A percentile compares a stretch with the other conserved stretches of the same genome.
These are phyloP conservation scores for Xylariaceae sp. DNA, from an alignment of 2,329 filamentous ascomycete species.

Conservation along the genomic window DNA sequence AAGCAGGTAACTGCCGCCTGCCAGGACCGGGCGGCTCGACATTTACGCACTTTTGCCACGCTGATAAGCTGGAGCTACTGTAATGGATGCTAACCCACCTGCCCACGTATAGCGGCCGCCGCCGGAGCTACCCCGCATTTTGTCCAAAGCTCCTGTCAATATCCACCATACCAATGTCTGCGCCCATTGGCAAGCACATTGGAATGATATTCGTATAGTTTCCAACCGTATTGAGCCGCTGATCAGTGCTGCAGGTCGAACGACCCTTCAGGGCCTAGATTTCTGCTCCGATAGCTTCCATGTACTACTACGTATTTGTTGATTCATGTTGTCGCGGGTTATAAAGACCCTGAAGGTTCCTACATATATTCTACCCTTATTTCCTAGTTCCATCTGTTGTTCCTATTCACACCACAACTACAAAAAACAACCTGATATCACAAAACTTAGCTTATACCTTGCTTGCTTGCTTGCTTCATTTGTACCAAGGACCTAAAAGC, in stretches of 20 bases:
- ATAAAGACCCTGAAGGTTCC: conserved; percentile 15
- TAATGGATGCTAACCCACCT: too few relatives aligned
- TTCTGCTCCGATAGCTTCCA: conserved; percentile 3
- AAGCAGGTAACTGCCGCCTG: too few relatives aligned
- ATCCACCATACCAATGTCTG: background rate
- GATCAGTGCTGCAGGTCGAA: conserved; percentile 24
- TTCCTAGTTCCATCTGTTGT: background rate
- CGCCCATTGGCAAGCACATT: background rate
- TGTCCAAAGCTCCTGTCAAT: conserved; percentile 1
- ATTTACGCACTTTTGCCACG: conserved; percentile 2
- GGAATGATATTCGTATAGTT: background rate
- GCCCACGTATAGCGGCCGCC: too few relatives aligned
- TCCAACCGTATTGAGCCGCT: conserved; percentile 20
- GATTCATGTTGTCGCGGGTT: background rate
- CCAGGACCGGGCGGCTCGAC: background rate
- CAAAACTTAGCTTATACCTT: background rate
- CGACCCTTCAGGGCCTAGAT: conserved; percentile 22
- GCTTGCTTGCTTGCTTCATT: too few relatives aligned
- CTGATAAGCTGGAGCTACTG: conserved; percentile 12
- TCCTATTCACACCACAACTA: background rate
- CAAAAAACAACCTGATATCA: background rate
- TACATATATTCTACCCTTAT: background rate
- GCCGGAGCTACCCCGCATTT: conserved; percentile 26
- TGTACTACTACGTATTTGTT: too few relatives aligned
- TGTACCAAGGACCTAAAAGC: too few relatives aligned